Conservation (phyloP, 2,329 filamentous ascomycete genomes). For the Clathrospora elynae region DNA sequence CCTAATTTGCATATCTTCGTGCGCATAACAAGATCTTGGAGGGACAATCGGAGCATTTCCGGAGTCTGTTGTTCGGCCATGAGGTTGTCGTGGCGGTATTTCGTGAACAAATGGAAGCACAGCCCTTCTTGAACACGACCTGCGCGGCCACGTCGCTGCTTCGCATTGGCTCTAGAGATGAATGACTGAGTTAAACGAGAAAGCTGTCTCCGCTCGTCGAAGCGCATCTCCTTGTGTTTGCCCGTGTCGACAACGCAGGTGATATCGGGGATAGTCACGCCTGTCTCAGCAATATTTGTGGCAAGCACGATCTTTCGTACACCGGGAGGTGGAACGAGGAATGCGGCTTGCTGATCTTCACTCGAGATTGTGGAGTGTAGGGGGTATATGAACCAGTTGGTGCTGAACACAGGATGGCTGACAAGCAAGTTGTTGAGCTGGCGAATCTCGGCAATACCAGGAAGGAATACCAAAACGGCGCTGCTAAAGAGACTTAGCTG, state of each 20-base stretch:
- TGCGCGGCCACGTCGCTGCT: conserved; percentile 89
- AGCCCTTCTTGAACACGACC: conserved; percentile 94
- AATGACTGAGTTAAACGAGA: conserved; percentile 92
- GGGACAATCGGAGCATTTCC: conserved; percentile 89
- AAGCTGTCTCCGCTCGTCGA: conserved; percentile 89
- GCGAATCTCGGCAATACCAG: conserved; percentile 90
- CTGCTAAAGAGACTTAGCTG: conserved; percentile 75
- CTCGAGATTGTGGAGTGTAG: conserved; percentile 94
- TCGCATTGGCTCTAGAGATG: conserved; percentile 93
- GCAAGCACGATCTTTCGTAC: conserved; percentile 91
- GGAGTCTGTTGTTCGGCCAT: conserved; percentile 94
- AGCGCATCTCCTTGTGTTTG: conserved; percentile 96
- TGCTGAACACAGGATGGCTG: conserved; percentile 74
- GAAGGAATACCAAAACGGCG: conserved; percentile 91
- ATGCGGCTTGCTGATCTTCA: conserved; percentile 94
- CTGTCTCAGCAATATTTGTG: conserved; percentile 97
- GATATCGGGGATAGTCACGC: conserved; percentile 97
- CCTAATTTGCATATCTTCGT: conserved; percentile 98
- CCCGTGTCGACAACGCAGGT: conserved; percentile 96
- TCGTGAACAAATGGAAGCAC: conserved; percentile 96
- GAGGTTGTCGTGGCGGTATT: conserved; percentile 78
- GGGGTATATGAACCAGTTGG: conserved; percentile 83
- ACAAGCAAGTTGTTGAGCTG: conserved; percentile 84
- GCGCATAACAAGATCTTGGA: conserved; percentile 92
- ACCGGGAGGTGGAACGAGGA: conserved; percentile 80